Percentiles rank a stretch among this genome's conserved stretches.
Evolutionary conservation across 345 rosid species (phyloP).

Genomic region (Raphanus raphanistrum): DNA sequence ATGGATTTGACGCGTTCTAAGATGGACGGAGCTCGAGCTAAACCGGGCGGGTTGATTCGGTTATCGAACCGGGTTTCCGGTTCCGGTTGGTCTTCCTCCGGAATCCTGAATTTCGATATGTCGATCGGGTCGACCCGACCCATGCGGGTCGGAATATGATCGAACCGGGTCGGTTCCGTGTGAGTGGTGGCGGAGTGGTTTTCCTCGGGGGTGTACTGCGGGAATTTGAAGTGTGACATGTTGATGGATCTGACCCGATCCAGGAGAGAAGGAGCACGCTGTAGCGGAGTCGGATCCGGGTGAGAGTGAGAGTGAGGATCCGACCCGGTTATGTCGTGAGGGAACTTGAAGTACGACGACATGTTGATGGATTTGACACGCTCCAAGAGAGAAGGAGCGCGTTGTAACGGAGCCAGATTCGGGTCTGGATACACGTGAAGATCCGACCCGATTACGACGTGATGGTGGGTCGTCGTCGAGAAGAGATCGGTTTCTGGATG

Average conservation of each 20-base stretch:
- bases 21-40: conserved; percentile 56
- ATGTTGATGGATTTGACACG: conserved; percentile 66
- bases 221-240: conserved; percentile 30
- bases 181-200: not conserved
- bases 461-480: conserved; percentile 14
- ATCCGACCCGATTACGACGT: conserved; percentile 35
- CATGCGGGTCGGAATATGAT: conserved; percentile 7
- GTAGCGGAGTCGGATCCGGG: conserved; percentile 25
- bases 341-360: conserved; percentile 27
- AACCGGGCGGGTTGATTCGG: conserved; percentile 29
- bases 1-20: conserved; percentile 66
- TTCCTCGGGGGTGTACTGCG: conserved; percentile 35
- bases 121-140: conserved; percentile 35
- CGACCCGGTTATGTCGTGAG: conserved; percentile 29
- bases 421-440: conserved; percentile 32
- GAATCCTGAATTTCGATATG: conserved; percentile 25
- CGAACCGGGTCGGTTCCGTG: conserved; percentile 26
- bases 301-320: conserved; percentile 15
- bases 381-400: conserved; percentile 60
- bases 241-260: conserved; percentile 67
- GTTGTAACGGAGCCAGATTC: conserved; percentile 37
- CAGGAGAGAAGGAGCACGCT: conserved; percentile 52
- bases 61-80: not conserved
- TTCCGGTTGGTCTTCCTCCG: conserved; percentile 26
- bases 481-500: conserved; percentile 17